Conservation (phyloP, 768 basidiomycete species). For the Porphyrellus cyaneotinctus region DNA sequence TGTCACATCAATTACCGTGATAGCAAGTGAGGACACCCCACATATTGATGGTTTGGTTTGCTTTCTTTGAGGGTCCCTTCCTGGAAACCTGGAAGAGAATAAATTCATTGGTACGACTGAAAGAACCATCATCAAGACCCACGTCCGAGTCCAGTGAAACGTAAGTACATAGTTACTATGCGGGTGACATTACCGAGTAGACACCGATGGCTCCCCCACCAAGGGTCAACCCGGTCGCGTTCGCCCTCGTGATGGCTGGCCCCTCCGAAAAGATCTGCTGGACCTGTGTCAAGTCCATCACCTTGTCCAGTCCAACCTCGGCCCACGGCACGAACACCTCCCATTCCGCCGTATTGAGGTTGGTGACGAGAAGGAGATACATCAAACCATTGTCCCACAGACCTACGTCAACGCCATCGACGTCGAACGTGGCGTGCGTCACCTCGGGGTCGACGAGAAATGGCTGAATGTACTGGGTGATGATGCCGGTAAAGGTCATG, state of each 20-base stretch:
- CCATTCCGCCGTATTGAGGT: not conserved
- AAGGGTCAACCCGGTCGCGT: conserved; percentile 21
- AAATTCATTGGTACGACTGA: no score
- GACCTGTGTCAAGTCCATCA: conserved; percentile 20
- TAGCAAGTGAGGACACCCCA: no score
- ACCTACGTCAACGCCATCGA: conserved; percentile 22
- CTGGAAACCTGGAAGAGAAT: no score
- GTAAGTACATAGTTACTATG: no score
- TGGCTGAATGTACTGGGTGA: conserved; percentile 12
- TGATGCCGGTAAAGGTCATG: not conserved
- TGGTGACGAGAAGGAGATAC: conserved; percentile 22
- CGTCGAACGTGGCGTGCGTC: conserved; percentile 5
- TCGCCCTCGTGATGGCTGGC: conserved; percentile 5
- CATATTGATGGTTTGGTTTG: no score
- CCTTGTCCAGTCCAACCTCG: conserved; percentile 11
- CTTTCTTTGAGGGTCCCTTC: no score
- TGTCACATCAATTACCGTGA: no score
- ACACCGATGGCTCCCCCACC: conserved; percentile 9
- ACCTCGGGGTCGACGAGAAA: conserved; percentile 18
- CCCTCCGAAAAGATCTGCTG: conserved; percentile 9
- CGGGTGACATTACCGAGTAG: not conserved
- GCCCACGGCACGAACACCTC: conserved; percentile 14
- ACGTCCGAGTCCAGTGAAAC: no score
- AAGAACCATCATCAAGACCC: no score
- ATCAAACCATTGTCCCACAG: conserved; percentile 21